phyloP scores from a whole-genome alignment of 2,329 filamentous ascomycete genomes.

The Fusarium dimerum region DNA sequence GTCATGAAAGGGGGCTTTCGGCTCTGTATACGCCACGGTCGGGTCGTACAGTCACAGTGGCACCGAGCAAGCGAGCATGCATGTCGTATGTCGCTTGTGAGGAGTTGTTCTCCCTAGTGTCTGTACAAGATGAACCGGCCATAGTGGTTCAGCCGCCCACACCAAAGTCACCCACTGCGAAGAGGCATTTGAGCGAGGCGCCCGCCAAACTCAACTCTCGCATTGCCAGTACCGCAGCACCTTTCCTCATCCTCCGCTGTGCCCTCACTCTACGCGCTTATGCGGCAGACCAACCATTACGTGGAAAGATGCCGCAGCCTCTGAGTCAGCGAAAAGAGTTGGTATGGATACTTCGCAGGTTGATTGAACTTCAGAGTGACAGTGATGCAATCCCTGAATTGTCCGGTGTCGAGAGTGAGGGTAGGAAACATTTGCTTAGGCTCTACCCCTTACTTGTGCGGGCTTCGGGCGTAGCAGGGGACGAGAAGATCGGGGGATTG shows the following conservation, averaged over 20 bases:
- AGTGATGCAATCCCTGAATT: conserved; percentile 65
- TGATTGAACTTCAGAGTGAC: conserved; percentile 70
- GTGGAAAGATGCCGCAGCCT: conserved; percentile 87
- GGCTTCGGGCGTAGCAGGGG: conserved; percentile 58
- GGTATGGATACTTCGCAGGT: conserved; percentile 65
- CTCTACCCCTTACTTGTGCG: conserved; percentile 77
- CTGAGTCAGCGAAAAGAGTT: conserved; percentile 79
- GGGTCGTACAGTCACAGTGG: conserved; percentile 71
- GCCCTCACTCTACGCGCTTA: conserved; percentile 82
- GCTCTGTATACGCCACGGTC: conserved; percentile 63
- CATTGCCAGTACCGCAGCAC: conserved; percentile 74
- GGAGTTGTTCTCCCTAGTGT: conserved; percentile 72
- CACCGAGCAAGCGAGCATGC: conserved; percentile 63
- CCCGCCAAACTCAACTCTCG: conserved; percentile 47
- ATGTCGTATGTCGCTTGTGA: conserved; percentile 83
- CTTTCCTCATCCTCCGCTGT: conserved; percentile 79
- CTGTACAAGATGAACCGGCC: conserved; percentile 41
- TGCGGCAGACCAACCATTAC: conserved; percentile 85
- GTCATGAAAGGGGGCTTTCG: conserved; percentile 52
- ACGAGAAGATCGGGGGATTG: conserved; percentile 59
- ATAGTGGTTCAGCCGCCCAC: conserved; percentile 45
- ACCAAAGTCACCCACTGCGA: conserved; percentile 40
- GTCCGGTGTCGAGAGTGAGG: conserved; percentile 52
- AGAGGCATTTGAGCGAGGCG: conserved; percentile 17
- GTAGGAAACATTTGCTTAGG: conserved; percentile 74